phyloP scores from a whole-genome alignment of 2,329 filamentous ascomycete species.

The Trichophyton equinum region DNA sequence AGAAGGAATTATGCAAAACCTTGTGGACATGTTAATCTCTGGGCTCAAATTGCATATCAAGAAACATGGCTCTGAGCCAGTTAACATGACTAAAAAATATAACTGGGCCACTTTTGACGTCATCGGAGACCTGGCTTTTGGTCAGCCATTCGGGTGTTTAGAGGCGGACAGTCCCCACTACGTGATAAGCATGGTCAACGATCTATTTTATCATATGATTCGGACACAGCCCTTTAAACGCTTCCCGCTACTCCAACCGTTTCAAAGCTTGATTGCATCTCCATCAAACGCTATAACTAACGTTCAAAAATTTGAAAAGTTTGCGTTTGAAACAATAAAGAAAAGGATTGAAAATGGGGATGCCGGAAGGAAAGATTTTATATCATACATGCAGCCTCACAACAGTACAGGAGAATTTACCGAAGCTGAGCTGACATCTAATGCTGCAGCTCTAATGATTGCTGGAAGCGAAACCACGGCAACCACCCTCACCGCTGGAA shows the following conservation, averaged over 20 bases:
- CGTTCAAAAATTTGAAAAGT: slow-evolving; percentile 6
- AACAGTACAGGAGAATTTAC: slow-evolving; percentile 21
- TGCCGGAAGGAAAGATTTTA: slow-evolving; percentile 27
- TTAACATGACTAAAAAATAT: slow-evolving; percentile 25
- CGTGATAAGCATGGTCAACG: neutral
- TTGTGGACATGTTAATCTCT: slow-evolving; percentile 20
- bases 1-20: slow-evolving; percentile 22
- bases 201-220: slow-evolving; percentile 9
- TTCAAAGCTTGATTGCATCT: neutral
- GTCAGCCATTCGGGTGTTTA: slow-evolving; percentile 30
- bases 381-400: slow-evolving; percentile 27
- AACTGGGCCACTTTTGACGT: slow-evolving; percentile 29
- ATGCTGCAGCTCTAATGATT: slow-evolving; percentile 27
- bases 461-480: slow-evolving; percentile 38
- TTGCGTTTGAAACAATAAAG: slow-evolving; percentile 17
- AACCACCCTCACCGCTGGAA: slow-evolving; percentile 28
- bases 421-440: slow-evolving; percentile 28
- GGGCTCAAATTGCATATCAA: neutral
- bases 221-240: neutral
- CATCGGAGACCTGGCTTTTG: slow-evolving; percentile 31
- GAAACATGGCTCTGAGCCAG: neutral
- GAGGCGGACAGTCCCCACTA: slow-evolving; percentile 16
- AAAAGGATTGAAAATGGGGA: slow-evolving; percentile 16
- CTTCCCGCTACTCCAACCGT: slow-evolving; percentile 7
- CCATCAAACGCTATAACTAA: neutral